These are phyloP conservation scores for Sugiyamaella japonica DNA, from an alignment of 1,139 yeast species.

Conservation along the genomic window DNA sequence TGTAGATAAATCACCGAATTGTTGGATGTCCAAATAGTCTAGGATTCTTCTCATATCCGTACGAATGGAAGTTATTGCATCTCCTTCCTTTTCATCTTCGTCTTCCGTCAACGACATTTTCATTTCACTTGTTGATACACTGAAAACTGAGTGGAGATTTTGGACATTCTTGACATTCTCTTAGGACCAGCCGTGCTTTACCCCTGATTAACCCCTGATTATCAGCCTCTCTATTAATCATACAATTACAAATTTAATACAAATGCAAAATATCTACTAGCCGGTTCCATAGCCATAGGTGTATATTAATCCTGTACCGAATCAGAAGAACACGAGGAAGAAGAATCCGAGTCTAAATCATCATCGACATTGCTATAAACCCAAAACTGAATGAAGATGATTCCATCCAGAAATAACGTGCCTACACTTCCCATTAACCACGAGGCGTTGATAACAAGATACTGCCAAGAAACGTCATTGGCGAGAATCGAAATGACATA, in stretches of 20 bases:
- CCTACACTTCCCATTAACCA: slow-evolving; percentile 95
- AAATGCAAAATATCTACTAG: background rate
- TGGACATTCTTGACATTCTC: too few relatives aligned
- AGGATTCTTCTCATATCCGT: slow-evolving; percentile 25
- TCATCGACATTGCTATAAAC: slow-evolving; percentile 50
- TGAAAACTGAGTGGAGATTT: too few relatives aligned
- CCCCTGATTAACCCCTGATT: background rate
- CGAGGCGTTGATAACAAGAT: slow-evolving; percentile 76
- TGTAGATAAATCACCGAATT: slow-evolving; percentile 32
- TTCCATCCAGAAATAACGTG: slow-evolving; percentile 68
- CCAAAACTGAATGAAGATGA: slow-evolving; percentile 86
- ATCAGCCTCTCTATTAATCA: too few relatives aligned
- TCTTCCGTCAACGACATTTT: background rate
- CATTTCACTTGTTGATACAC: background rate
- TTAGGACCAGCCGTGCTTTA: background rate
- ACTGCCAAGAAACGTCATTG: slow-evolving; percentile 61
- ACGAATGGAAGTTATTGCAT: background rate
- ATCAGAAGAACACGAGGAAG: background rate
- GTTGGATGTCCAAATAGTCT: slow-evolving; percentile 32
- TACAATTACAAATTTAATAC: slow-evolving; percentile 1
- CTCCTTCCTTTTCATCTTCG: background rate
- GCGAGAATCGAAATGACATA: slow-evolving; percentile 84
- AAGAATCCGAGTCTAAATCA: slow-evolving; percentile 13
- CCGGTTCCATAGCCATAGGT: background rate
- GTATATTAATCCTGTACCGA: background rate